Conservation (phyloP, 148 eudicot genomes). For the Amaranthus hypochondriacus region DNA sequence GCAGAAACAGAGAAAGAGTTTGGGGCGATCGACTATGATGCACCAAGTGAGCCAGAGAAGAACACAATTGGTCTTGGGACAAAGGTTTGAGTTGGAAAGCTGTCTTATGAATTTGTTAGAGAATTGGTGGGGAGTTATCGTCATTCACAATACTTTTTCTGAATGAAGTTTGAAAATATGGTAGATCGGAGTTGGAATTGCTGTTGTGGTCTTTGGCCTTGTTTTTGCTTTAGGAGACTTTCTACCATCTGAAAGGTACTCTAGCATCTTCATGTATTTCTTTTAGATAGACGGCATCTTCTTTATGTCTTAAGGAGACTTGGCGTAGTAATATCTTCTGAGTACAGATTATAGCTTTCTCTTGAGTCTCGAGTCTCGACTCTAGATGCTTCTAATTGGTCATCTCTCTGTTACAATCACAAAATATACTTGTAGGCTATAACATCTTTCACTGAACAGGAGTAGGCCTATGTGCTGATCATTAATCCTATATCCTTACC, state of each 20-base stretch:
- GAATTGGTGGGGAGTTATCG: conserved; percentile 6
- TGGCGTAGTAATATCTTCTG: conserved; percentile 1
- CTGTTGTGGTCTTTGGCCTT: conserved; percentile 75
- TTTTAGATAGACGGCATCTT: neutral
- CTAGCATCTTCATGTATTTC: neutral
- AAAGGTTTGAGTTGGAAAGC: conserved; percentile 43
- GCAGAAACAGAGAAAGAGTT: conserved; percentile 38
- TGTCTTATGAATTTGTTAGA: conserved; percentile 12
- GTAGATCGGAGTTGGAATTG: conserved; percentile 90
- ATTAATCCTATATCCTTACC: neutral
- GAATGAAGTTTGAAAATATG: conserved; percentile 26
- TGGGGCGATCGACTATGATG: conserved; percentile 86
- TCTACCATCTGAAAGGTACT: conserved; percentile 72
- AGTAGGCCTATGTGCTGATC: neutral
- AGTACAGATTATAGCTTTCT: neutral
- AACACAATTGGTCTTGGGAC: conserved; percentile 70
- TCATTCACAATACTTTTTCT: conserved; percentile 20
- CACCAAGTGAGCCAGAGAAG: conserved; percentile 43
- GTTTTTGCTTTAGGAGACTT: conserved; percentile 96
- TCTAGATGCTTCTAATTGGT: neutral
- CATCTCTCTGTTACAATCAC: neutral
- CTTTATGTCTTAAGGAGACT: neutral
- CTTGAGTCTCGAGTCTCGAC: neutral
- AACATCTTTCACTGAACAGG: neutral
- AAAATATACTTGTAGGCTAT: neutral